phyloP scores from a whole-genome alignment of 208 protist species.

The Acanthamoeba culbertsoni region DNA sequence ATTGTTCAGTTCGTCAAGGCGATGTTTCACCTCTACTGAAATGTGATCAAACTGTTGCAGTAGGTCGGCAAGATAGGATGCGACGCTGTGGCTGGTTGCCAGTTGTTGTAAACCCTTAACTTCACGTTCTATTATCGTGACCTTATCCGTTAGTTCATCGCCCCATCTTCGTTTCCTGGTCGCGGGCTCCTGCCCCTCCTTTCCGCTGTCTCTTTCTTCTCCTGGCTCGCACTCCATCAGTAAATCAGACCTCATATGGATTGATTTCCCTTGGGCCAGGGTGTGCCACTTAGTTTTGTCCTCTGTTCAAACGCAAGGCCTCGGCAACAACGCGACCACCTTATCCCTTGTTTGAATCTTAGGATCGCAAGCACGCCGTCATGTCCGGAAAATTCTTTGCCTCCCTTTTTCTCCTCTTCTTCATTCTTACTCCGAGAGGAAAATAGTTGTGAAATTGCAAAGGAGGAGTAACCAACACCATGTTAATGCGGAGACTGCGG shows the following conservation, averaged over 20 bases:
- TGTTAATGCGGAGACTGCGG: no score
- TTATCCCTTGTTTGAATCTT: background rate
- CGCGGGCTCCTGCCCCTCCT: constrained; percentile 26
- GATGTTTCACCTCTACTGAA: background rate
- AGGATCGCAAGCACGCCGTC: no score
- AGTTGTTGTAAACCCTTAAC: background rate
- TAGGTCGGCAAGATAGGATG: background rate
- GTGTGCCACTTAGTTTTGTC: background rate
- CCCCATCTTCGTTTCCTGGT: constrained; percentile 10
- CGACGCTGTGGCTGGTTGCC: background rate
- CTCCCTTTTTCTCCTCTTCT: no score
- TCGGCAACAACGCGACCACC: background rate
- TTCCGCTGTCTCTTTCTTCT: background rate
- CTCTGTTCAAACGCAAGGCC: background rate
- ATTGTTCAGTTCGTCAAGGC: background rate
- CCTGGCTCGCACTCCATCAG: background rate
- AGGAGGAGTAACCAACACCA: no score
- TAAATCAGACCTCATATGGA: background rate
- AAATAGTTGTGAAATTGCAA: no score
- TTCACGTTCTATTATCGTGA: background rate
- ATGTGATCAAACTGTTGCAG: background rate
- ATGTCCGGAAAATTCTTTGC: no score
- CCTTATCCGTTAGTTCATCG: constrained; percentile 33
- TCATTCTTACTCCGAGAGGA: no score
- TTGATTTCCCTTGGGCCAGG: no score